These are phyloP conservation scores for Clavispora asparagi DNA, from an alignment of 805 yeast genomes.

Conservation along the genomic window DNA sequence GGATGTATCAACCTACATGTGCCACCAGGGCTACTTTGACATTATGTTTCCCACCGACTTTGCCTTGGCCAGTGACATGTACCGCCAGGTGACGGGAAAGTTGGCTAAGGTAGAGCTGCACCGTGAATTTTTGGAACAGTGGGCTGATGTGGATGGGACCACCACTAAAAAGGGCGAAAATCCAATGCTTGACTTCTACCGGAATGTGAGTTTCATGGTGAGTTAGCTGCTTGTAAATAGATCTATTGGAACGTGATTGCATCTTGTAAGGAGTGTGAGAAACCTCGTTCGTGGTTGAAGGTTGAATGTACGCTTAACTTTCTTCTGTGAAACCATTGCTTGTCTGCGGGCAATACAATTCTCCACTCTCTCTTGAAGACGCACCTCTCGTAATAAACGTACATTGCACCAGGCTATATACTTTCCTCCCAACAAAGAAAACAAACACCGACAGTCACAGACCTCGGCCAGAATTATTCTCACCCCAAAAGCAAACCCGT, in stretches of 20 bases:
- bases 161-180: slow-evolving; percentile 74
- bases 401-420: neutral
- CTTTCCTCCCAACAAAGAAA: neutral
- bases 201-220: slow-evolving; percentile 65
- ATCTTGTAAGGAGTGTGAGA: no score
- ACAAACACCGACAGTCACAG: neutral
- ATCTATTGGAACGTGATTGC: no score
- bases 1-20: slow-evolving; percentile 70
- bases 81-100: slow-evolving; percentile 59
- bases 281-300: no score
- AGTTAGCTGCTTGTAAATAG: slow-evolving; percentile 20
- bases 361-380: no score
- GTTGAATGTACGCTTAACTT: no score
- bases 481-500: neutral
- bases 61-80: slow-evolving; percentile 53
- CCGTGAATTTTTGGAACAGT: slow-evolving; percentile 55
- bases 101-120: slow-evolving; percentile 52
- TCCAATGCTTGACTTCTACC: slow-evolving; percentile 75
- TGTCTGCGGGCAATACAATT: no score
- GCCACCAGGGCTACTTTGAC: slow-evolving; percentile 80
- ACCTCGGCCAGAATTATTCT: neutral
- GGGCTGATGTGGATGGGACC: slow-evolving; percentile 69
- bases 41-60: slow-evolving; percentile 86
- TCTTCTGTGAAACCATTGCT: no score
- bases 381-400: neutral